Percentiles rank a stretch among this genome's conserved stretches.
Conservation (phyloP, 306 rosid species). For the Acacia acuminata region DNA sequence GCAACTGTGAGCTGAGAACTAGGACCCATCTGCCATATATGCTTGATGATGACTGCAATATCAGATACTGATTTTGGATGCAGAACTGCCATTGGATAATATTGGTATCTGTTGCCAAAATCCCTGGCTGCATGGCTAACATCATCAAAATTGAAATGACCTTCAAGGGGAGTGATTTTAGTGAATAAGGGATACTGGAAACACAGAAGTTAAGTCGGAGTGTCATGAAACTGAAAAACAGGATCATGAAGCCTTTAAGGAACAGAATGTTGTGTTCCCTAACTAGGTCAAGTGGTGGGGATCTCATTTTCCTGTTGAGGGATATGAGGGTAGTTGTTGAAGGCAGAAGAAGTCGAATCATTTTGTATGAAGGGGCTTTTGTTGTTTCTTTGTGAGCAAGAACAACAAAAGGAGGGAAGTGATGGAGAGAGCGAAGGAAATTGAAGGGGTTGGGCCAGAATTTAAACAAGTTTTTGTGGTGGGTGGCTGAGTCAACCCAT, state of each 20-base stretch:
- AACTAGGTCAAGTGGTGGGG: constrained; percentile 41
- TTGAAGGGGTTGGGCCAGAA: constrained; percentile 52
- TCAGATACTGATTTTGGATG: constrained; percentile 82
- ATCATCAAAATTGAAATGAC: constrained; percentile 68
- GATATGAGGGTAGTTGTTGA: constrained; percentile 38
- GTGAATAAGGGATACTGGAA: constrained; percentile 50
- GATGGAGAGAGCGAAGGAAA: constrained; percentile 47
- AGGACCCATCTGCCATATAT: constrained; percentile 79
- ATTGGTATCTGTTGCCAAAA: constrained; percentile 84
- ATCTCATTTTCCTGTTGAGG: constrained; percentile 45
- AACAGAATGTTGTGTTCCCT: constrained; percentile 46
- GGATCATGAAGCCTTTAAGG: constrained; percentile 52
- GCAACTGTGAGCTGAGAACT: constrained; percentile 61
- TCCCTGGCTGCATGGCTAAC: constrained; percentile 67
- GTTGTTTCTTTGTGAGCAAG: constrained; percentile 34
- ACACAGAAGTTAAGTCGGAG: constrained; percentile 51
- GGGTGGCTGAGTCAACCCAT: constrained; percentile 81
- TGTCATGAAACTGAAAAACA: constrained; percentile 56
- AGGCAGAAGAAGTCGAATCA: constrained; percentile 42
- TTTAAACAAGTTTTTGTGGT: constrained; percentile 60
- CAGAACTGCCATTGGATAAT: constrained; percentile 69
- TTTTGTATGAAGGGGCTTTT: constrained; percentile 19
- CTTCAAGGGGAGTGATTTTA: constrained; percentile 61
- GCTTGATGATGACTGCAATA: constrained; percentile 62
- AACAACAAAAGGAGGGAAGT: constrained; percentile 40